phyloP scores from a whole-genome alignment of 306 rosid species.

The Delonix regia region DNA sequence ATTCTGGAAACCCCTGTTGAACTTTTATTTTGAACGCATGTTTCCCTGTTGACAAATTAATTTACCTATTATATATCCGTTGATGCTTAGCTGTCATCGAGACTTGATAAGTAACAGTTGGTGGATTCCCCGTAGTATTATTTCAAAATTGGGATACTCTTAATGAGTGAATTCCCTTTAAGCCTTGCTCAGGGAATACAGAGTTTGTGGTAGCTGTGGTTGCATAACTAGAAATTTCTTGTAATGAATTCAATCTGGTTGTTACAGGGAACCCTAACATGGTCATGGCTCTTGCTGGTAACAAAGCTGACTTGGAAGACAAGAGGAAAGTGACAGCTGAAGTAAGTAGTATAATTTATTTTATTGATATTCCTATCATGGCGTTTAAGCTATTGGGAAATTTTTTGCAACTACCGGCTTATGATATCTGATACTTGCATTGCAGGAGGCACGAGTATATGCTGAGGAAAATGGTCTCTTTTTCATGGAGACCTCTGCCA shows the following conservation, averaged over 20 bases:
- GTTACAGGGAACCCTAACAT: conserved; percentile 64
- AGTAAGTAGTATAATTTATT: conserved; percentile 41
- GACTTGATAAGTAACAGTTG: background rate
- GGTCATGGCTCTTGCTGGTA: conserved; percentile 70
- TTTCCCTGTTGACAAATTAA: background rate
- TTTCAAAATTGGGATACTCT: conserved; percentile 12
- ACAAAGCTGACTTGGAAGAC: conserved; percentile 68
- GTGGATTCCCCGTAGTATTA: conserved; percentile 13
- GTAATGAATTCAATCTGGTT: conserved; percentile 21
- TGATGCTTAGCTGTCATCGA: conserved; percentile 9
- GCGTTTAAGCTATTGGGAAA: conserved; percentile 14
- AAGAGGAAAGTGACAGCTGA: conserved; percentile 62
- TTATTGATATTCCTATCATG: background rate
- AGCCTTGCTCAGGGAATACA: conserved; percentile 8
- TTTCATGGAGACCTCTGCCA: conserved; percentile 72
- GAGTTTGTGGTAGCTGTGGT: conserved; percentile 8
- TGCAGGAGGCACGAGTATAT: conserved; percentile 62
- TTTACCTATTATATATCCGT: conserved; percentile 12
- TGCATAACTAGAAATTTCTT: conserved; percentile 31
- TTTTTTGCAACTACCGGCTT: conserved; percentile 1
- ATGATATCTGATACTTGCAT: conserved; percentile 27
- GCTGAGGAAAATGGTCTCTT: conserved; percentile 68
- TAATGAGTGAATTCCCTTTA: conserved; percentile 7
- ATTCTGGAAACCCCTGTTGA: conserved; percentile 3
- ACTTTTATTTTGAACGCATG: background rate